These are phyloP conservation scores for Xerocomus amazonicus DNA, from an alignment of 1,284 basidiomycete genomes.

Conservation along the genomic window DNA sequence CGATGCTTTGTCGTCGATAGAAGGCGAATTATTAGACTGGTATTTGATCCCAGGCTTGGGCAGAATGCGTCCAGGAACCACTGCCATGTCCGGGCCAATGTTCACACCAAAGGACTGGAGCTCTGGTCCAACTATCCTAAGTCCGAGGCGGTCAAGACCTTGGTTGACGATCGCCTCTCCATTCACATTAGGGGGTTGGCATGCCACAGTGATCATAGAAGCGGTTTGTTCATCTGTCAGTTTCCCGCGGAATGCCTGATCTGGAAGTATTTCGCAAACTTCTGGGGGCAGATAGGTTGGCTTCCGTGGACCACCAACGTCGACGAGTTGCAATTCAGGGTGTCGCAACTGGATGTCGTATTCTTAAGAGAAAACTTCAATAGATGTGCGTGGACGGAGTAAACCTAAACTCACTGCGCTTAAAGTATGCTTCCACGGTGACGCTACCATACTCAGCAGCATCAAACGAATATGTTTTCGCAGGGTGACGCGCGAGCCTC, in stretches of 20 bases:
- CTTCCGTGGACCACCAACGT: constrained; percentile 60
- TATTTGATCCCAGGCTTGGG: constrained; percentile 57
- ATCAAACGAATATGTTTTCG: constrained; percentile 55
- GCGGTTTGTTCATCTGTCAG: constrained; percentile 71
- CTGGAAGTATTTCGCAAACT: constrained; percentile 68
- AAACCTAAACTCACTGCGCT: constrained; percentile 46
- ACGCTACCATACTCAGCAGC: constrained; percentile 51
- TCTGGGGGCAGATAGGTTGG: constrained; percentile 61
- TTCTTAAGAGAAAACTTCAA: constrained; percentile 39
- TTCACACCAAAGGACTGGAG: constrained; percentile 58
- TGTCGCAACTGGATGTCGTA: constrained; percentile 53
- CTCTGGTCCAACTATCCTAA: constrained; percentile 41
- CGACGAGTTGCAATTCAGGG: constrained; percentile 61
- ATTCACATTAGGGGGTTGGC: constrained; percentile 69
- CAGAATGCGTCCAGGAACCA: constrained; percentile 69
- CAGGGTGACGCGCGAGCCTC: constrained; percentile 43
- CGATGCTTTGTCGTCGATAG: constrained; percentile 52
- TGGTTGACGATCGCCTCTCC: constrained; percentile 54
- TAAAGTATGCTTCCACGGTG: constrained; percentile 67
- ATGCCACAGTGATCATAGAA: constrained; percentile 66
- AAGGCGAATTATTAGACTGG: constrained; percentile 35
- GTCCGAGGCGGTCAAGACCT: constrained; percentile 63
- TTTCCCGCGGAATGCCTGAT: constrained; percentile 70
- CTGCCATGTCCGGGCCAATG: constrained; percentile 62
- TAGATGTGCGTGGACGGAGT: not conserved